Evolutionary conservation across 805 yeast species (phyloP), one percentile per base, ranked within the genome.

Genomic region (Lipomyces yamadae): DNA sequence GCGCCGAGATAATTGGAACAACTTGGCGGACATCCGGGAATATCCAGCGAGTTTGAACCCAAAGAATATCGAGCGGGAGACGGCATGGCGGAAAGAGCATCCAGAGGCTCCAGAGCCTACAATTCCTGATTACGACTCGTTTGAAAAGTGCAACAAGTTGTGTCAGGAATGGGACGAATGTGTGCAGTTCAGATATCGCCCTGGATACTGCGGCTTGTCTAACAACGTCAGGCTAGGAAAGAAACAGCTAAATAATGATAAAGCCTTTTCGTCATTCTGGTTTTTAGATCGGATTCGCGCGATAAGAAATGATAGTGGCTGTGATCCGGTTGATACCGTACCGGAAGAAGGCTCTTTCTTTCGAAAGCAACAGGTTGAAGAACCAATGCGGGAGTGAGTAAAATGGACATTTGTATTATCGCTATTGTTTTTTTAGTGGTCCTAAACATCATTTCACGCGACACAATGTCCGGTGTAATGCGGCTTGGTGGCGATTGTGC

Each of bases 231-330:
- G 69, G 8, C 32, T 62, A 3, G 72, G 72, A 13, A 53, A 15
- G 29, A n/a, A 37, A 10, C 64, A 55, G n/a, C 56, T 32, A 35
- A 39, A 64, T 32, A 65, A 62, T 33, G 68, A 65, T 24, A 60
- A 64, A 3, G 58, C 73, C 3, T 69, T 64, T 15, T 71, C 78
- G 2, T 67, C 70, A 6, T 80, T 78, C 3, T 78, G 77, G 78
- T 67, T 64, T 58, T 53, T 76, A 10, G 80, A 78, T 30, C 70
- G 77, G 18, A 78, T 78, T 52, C 69, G 76, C 2, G 61, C 54
- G 15, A 39, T 70, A 61, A 70, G 80, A 24, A 42, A 57, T 6
- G 56, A 39, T 3, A 37, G 66, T 13, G 32, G 34, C n/a, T 77
- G 79, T 61, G 79, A 76, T 62, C 24, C 15, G 13, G 32, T 62